Conservation (phyloP, 371 early-diverging fungal genomes). For the Lichtheimia corymbifera region DNA sequence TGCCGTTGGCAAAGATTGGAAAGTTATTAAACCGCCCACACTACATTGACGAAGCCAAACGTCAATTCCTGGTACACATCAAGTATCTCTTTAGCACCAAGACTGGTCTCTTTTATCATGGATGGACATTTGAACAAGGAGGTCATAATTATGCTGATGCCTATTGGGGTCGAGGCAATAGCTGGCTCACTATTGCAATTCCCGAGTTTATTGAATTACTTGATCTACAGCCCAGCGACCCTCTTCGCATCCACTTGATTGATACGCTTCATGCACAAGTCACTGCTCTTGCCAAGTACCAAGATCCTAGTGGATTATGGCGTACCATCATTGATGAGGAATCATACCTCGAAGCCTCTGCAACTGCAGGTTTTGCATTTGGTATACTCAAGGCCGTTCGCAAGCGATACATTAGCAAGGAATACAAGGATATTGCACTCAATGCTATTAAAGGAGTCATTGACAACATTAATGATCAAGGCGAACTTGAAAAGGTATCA, state of each 20-base stretch:
- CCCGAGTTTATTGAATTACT: conserved; percentile 29
- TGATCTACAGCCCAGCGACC: conserved; percentile 15
- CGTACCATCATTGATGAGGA: conserved; percentile 22
- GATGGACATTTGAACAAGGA: conserved; percentile 24
- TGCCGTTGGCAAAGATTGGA: conserved; percentile 28
- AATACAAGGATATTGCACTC: conserved; percentile 6
- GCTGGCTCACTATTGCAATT: conserved; percentile 30
- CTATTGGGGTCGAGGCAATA: conserved; percentile 28
- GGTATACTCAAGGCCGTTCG: conserved; percentile 27
- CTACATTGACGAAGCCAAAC: conserved; percentile 28
- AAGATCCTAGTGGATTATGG: conserved; percentile 26
- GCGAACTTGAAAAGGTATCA: conserved; percentile 23
- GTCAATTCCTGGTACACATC: conserved; percentile 27
- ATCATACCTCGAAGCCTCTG: conserved; percentile 24
- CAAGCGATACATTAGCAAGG: conserved; percentile 14
- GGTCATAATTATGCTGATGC: conserved; percentile 29
- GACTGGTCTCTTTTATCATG: conserved; percentile 27
- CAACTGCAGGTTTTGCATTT: conserved; percentile 29
- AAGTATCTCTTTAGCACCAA: conserved; percentile 22
- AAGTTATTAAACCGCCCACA: conserved; percentile 21
- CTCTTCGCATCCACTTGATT: conserved; percentile 20
- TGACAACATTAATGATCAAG: conserved; percentile 19
- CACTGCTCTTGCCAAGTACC: conserved; percentile 14
- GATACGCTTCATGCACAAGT: conserved; percentile 20
- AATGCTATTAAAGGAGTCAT: conserved; percentile 18